Conservation (phyloP, 2,329 filamentous ascomycete species). For the Monascus ruber region DNA sequence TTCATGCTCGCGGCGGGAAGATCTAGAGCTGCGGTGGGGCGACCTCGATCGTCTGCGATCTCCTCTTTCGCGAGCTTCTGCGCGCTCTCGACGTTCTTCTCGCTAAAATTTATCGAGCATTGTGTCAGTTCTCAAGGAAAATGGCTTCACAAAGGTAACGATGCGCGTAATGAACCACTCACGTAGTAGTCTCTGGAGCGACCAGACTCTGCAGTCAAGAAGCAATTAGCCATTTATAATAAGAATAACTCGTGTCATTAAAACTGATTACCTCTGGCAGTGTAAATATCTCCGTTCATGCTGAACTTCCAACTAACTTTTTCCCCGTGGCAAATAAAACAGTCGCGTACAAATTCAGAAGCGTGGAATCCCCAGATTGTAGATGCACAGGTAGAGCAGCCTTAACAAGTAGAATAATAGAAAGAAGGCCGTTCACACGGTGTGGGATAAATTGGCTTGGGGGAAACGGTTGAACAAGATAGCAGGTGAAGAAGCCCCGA, state of each 20-base stretch:
- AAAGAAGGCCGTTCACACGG: neutral
- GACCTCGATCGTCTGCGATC: slow-evolving; percentile 75
- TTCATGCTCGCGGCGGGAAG: slow-evolving; percentile 59
- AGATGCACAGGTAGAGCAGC: neutral
- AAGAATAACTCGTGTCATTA: slow-evolving; percentile 22
- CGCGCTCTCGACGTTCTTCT: slow-evolving; percentile 37
- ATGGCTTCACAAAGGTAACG: no score
- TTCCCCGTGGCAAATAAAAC: slow-evolving; percentile 7
- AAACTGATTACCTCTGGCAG: slow-evolving; percentile 55
- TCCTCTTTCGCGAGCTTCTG: slow-evolving; percentile 36
- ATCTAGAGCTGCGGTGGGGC: slow-evolving; percentile 59
- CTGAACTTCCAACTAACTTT: slow-evolving; percentile 20
- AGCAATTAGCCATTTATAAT: slow-evolving; percentile 5
- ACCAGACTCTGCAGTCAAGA: slow-evolving; percentile 32
- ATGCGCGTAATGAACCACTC: slow-evolving; percentile 14
- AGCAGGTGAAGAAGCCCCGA: no score
- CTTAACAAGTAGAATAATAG: neutral
- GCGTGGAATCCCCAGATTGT: neutral
- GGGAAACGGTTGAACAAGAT: neutral
- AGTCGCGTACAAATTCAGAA: neutral
- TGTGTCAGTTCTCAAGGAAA: slow-evolving; percentile 5
- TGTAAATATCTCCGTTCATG: slow-evolving; percentile 82
- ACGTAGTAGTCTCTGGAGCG: slow-evolving; percentile 45
- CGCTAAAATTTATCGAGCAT: slow-evolving; percentile 19
- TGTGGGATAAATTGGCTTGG: neutral